phyloP scores from a whole-genome alignment of 495 filamentous ascomycete genomes.

The Penicillium psychrofluorescens region DNA sequence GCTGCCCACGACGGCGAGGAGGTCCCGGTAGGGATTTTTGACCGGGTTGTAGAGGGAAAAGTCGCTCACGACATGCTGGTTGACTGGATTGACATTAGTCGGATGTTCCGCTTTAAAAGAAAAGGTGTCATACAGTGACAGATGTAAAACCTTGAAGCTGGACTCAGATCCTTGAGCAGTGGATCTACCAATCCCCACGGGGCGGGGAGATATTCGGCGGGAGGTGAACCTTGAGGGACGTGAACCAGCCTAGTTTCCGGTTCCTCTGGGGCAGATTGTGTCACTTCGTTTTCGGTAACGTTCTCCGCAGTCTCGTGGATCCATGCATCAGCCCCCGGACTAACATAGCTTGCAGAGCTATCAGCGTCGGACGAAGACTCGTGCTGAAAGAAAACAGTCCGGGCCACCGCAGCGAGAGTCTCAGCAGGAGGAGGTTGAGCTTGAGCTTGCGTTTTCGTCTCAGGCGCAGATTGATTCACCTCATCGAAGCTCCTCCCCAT shows the following conservation, averaged over 20 bases:
- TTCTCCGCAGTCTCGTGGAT: conserved; percentile 2
- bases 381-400: conserved; percentile 5
- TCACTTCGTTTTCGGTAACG: background rate
- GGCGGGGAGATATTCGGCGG: conserved; percentile 11
- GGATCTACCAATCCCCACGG: conserved; percentile 38
- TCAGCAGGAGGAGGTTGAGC: background rate
- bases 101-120: background rate
- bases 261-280: background rate
- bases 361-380: conserved; percentile 14
- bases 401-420: no score
- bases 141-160: conserved; percentile 31
- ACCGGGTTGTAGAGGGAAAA: conserved; percentile 33
- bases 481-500: conserved; percentile 43
- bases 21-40: conserved; percentile 35
- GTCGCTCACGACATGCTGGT: conserved; percentile 25
- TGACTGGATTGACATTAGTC: conserved; percentile 17
- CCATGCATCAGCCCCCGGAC: conserved; percentile 14
- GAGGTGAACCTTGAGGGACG: conserved; percentile 1
- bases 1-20: conserved; percentile 29
- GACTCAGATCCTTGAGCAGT: conserved; percentile 30
- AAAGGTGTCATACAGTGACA: conserved; percentile 28
- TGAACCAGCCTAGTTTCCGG: conserved; percentile 7
- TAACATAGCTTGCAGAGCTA: conserved; percentile 10
- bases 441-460: background rate
- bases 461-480: conserved; percentile 10